Percentiles rank a stretch among this genome's conserved stretches.
phyloP scores from a whole-genome alignment of 176 grass and related monocot species.

The Musa schizocarpa region DNA sequence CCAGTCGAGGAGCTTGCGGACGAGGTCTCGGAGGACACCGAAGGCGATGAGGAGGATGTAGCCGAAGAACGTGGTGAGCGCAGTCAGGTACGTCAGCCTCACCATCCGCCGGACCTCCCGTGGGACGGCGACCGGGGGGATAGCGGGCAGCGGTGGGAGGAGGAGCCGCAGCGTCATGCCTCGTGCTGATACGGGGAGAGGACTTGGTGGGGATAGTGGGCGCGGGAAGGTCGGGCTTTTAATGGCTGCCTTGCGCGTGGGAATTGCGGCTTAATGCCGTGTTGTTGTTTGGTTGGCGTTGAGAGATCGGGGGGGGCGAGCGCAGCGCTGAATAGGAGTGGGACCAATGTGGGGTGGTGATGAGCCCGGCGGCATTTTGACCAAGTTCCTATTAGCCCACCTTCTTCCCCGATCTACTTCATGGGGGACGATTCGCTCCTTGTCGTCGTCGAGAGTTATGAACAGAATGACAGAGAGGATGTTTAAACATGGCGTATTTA shows the following conservation, averaged over 20 bases:
- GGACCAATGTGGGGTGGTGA: not conserved
- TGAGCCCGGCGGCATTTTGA: too few relatives aligned
- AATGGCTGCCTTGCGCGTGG: not conserved
- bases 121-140: not conserved
- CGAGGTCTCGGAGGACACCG: constrained; percentile 1
- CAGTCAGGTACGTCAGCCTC: not conserved
- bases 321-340: not conserved
- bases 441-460: too few relatives aligned
- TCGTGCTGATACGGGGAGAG: not conserved
- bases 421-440: not conserved
- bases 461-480: too few relatives aligned
- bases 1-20: not conserved
- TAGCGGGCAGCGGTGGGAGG: not conserved
- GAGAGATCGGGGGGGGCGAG: not conserved
- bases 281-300: constrained; percentile 11
- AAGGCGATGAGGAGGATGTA: not conserved
- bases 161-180: not conserved
- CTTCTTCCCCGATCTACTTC: not conserved
- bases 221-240: not conserved
- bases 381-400: not conserved
- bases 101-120: not conserved
- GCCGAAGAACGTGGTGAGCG: constrained; percentile 2
- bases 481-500: too few relatives aligned
- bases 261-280: not conserved
- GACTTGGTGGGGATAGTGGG: not conserved